These are phyloP conservation scores for Penicillium sp. DNA, from an alignment of 2,329 filamentous ascomycete species.

Conservation along the genomic window DNA sequence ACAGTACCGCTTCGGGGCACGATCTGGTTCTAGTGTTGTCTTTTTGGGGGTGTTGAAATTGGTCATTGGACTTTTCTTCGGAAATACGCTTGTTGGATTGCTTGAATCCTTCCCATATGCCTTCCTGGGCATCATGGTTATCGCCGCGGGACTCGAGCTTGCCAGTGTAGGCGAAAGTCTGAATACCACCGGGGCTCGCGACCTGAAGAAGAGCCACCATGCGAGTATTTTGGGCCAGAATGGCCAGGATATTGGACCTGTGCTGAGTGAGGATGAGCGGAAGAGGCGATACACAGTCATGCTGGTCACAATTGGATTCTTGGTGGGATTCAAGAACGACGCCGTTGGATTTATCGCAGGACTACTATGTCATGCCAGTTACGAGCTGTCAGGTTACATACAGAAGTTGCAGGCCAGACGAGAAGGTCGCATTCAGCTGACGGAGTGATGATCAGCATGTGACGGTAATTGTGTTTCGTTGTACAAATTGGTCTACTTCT, in stretches of 20 bases:
- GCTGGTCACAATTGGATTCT: slow-evolving; percentile 77
- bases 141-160: slow-evolving; percentile 83
- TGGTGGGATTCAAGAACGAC: slow-evolving; percentile 86
- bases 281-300: slow-evolving; percentile 81
- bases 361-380: slow-evolving; percentile 71
- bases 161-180: slow-evolving; percentile 79
- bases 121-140: slow-evolving; percentile 80
- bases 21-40: slow-evolving; percentile 79
- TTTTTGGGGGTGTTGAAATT: slow-evolving; percentile 74
- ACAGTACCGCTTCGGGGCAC: slow-evolving; percentile 85
- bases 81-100: slow-evolving; percentile 67
- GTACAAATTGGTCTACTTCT: not conserved
- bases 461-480: not conserved
- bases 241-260: slow-evolving; percentile 29
- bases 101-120: slow-evolving; percentile 70
- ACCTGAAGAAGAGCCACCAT: slow-evolving; percentile 38
- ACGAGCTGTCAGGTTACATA: slow-evolving; percentile 41
- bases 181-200: slow-evolving; percentile 67
- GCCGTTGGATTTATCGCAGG: slow-evolving; percentile 81
- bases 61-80: slow-evolving; percentile 69
- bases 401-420: slow-evolving; percentile 24
- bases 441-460: not conserved
- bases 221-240: slow-evolving; percentile 28
- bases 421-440: slow-evolving; percentile 27
- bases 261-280: slow-evolving; percentile 63